These are phyloP conservation scores for Diaporthe batatas DNA, from an alignment of 2,329 filamentous ascomycete species.

Conservation along the genomic window DNA sequence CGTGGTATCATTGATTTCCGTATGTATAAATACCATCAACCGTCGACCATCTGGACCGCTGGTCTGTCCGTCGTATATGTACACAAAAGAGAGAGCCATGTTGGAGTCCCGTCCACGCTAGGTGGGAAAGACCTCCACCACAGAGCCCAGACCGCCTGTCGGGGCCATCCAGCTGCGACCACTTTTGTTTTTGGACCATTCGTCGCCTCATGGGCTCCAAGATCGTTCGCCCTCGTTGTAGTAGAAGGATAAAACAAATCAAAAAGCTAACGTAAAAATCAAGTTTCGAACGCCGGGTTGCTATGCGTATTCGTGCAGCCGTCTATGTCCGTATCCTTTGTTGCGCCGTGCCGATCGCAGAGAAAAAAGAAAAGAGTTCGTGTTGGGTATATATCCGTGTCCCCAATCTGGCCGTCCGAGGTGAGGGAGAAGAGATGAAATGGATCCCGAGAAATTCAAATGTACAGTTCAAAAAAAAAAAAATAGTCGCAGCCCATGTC, in stretches of 20 bases:
- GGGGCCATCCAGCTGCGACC: slow-evolving; percentile 3
- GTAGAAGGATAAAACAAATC: not conserved
- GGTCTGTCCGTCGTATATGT: slow-evolving; percentile 32
- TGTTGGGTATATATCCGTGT: slow-evolving; percentile 41
- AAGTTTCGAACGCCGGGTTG: slow-evolving; percentile 32
- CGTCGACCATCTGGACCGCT: slow-evolving; percentile 18
- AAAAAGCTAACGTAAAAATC: not conserved
- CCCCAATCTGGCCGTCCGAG: slow-evolving; percentile 38
- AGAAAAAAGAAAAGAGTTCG: slow-evolving; percentile 15
- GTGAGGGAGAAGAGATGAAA: slow-evolving; percentile 34
- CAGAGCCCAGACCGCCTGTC: too few species aligned
- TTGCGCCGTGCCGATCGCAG: slow-evolving; percentile 31
- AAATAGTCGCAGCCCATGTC: not conserved
- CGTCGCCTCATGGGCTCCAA: slow-evolving; percentile 27
- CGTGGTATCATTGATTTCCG: slow-evolving; percentile 37
- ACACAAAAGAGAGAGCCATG: slow-evolving; percentile 30
- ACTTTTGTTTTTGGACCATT: slow-evolving; percentile 33
- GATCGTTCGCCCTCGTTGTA: not conserved
- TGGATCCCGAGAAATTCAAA: not conserved
- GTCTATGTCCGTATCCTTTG: slow-evolving; percentile 13
- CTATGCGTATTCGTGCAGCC: slow-evolving; percentile 43
- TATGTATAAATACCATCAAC: slow-evolving; percentile 22
- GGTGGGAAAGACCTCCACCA: not conserved
- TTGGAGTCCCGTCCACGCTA: not conserved
- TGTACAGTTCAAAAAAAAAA: not conserved